These are phyloP conservation scores for Micromonas pusilla DNA, from an alignment of 139 green algal genomes.

Conservation along the genomic window DNA sequence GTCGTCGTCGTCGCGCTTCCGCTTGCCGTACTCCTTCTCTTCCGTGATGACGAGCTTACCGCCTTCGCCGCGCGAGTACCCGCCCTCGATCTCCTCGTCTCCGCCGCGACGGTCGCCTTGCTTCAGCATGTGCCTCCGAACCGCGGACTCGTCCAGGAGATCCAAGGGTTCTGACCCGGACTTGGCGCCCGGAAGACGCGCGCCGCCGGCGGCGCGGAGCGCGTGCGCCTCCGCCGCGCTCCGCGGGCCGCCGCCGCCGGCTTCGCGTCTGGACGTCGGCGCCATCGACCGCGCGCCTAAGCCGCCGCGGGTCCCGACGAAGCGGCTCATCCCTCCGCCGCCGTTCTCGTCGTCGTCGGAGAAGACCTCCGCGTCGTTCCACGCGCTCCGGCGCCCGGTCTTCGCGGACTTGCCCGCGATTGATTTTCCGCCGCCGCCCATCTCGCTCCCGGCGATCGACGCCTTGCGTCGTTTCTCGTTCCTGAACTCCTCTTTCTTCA, in stretches of 20 bases:
- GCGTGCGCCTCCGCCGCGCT: conserved; percentile 26
- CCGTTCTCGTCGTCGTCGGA: conserved; percentile 55
- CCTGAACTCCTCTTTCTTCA: conserved; percentile 63
- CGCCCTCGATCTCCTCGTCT: conserved; percentile 34
- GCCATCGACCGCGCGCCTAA: not conserved
- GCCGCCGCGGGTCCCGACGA: conserved; percentile 19
- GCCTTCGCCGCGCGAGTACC: conserved; percentile 40
- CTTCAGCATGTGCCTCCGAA: conserved; percentile 44
- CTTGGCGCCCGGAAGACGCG: not conserved
- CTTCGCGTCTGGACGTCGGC: not conserved
- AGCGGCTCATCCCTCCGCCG: not conserved
- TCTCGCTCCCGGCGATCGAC: not conserved
- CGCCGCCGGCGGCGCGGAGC: conserved; percentile 25
- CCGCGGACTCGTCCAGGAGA: conserved; percentile 63
- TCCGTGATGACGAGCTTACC: conserved; percentile 65
- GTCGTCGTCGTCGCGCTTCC: conserved; percentile 35
- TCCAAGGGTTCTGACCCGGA: conserved; percentile 61
- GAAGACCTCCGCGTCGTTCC: conserved; percentile 73
- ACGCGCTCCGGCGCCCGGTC: conserved; percentile 42
- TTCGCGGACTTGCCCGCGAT: not conserved
- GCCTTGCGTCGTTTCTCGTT: conserved; percentile 47
- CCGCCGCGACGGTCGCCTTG: conserved; percentile 16
- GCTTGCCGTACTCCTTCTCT: conserved; percentile 36
- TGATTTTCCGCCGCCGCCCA: not conserved
- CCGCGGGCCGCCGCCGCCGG: no score